Conservation (phyloP, 176 grass and related monocot species). For the Lolium multiflorum region DNA sequence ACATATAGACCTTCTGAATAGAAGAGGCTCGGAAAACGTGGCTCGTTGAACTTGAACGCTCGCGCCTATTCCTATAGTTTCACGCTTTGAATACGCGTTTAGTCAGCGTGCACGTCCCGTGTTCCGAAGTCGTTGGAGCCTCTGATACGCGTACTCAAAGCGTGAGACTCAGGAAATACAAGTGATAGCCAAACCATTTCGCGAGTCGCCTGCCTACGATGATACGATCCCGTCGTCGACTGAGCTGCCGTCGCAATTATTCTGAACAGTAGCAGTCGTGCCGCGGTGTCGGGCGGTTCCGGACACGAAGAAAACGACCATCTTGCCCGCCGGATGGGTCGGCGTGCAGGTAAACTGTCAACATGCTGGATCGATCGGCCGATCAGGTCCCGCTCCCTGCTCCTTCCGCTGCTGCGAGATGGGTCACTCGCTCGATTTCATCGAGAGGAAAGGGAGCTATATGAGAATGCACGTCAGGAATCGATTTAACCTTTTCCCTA, state of each 20-base stretch:
- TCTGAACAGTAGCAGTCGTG: background rate
- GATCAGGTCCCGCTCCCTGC: background rate
- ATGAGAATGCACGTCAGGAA: too few relatives aligned
- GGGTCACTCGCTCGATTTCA: background rate
- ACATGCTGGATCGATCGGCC: background rate
- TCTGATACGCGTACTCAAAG: background rate
- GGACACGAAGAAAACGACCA: slow-evolving; percentile 32
- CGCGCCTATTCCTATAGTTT: too few relatives aligned
- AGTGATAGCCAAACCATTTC: too few relatives aligned
- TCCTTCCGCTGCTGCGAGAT: background rate
- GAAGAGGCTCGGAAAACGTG: too few relatives aligned
- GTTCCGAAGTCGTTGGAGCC: background rate
- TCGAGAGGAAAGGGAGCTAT: background rate
- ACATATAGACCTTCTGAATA: too few relatives aligned
- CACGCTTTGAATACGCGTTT: too few relatives aligned
- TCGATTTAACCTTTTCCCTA: too few relatives aligned
- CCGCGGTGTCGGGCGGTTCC: slow-evolving; percentile 3
- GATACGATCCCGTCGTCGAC: too few relatives aligned
- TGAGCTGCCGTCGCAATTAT: too few relatives aligned
- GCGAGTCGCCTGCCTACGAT: too few relatives aligned
- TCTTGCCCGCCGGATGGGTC: background rate
- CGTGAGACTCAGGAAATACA: too few relatives aligned
- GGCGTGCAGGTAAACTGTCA: background rate
- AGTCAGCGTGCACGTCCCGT: background rate
- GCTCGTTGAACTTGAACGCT: too few relatives aligned